These are phyloP conservation scores for Diaporthe aspalathi DNA, from an alignment of 2,329 filamentous ascomycete species.

Conservation along the genomic window DNA sequence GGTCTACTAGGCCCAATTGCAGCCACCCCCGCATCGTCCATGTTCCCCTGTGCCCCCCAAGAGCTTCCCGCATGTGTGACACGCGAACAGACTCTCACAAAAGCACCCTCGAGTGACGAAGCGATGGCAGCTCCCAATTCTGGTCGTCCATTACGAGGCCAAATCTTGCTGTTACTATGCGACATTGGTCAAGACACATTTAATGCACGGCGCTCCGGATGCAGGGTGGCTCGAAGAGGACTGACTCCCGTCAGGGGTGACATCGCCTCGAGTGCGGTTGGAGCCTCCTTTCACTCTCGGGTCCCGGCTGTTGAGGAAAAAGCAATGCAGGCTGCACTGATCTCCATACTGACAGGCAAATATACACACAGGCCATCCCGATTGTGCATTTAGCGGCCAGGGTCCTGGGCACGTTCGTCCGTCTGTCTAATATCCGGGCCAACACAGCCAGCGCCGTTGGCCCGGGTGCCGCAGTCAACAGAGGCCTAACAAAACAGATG, in stretches of 20 bases:
- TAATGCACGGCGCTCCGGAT: background rate
- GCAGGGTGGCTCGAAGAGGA: background rate
- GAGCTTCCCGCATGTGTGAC: slow-evolving; percentile 3
- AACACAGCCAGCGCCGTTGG: background rate
- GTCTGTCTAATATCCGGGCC: slow-evolving; percentile 14
- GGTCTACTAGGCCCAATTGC: slow-evolving; percentile 9
- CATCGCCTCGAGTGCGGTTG: slow-evolving; percentile 16
- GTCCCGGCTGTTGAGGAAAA: slow-evolving; percentile 20
- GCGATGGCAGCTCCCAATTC: background rate
- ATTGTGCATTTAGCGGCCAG: background rate
- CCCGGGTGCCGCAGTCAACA: background rate
- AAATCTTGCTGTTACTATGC: slow-evolving; percentile 18
- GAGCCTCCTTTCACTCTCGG: slow-evolving; percentile 25
- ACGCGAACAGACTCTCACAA: slow-evolving; percentile 22
- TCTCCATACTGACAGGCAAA: slow-evolving; percentile 24
- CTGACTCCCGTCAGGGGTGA: slow-evolving; percentile 25
- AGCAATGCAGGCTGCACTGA: slow-evolving; percentile 21
- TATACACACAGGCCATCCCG: slow-evolving; percentile 2
- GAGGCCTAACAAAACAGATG: too few species aligned
- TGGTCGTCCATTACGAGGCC: slow-evolving; percentile 26
- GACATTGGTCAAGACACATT: background rate
- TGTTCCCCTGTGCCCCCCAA: too few species aligned
- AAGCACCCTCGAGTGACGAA: slow-evolving; percentile 1
- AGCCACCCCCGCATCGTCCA: slow-evolving; percentile 24
- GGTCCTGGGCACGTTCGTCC: background rate